Percentiles rank a stretch among this genome's conserved stretches.
Evolutionary conservation across 139 green algal genomes (phyloP).

Genomic region (Micractinium conductrix): DNA sequence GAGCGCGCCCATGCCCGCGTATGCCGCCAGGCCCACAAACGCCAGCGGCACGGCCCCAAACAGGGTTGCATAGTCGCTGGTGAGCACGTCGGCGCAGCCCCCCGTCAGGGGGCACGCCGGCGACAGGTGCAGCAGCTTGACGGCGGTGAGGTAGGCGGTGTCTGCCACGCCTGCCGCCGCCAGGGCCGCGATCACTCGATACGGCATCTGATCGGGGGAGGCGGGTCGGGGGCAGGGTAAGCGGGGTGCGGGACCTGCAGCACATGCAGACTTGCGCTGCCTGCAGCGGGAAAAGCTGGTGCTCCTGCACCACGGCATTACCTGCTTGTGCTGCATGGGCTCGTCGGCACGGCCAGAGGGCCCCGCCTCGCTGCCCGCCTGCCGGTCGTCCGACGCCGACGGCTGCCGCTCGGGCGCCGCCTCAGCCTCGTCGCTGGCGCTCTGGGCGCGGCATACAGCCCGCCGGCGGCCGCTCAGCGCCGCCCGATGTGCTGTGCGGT

Average conservation of each 20-base stretch:
- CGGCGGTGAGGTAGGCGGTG: slow-evolving; percentile 82
- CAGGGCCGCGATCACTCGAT: slow-evolving; percentile 52
- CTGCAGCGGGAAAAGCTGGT: too few relatives aligned
- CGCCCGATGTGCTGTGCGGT: background rate
- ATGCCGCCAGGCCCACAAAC: slow-evolving; percentile 68
- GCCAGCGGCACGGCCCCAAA: slow-evolving; percentile 81
- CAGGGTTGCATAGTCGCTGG: slow-evolving; percentile 71
- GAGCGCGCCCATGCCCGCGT: slow-evolving; percentile 62
- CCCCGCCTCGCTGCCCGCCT: too few relatives aligned
- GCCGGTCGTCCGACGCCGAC: too few relatives aligned
- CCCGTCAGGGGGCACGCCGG: slow-evolving; percentile 74
- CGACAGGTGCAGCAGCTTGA: slow-evolving; percentile 65
- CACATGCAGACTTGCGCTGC: too few relatives aligned
- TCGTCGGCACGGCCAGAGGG: too few relatives aligned
- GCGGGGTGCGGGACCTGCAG: too few relatives aligned
- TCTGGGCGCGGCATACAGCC: background rate
- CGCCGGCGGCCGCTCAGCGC: too few relatives aligned
- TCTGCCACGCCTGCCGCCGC: slow-evolving; percentile 66
- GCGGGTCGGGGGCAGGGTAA: background rate
- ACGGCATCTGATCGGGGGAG: slow-evolving; percentile 21
- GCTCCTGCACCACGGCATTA: too few relatives aligned
- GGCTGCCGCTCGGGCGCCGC: background rate
- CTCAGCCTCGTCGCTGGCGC: background rate
- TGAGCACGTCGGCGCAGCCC: slow-evolving; percentile 78
- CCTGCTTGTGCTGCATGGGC: too few relatives aligned